These are phyloP conservation scores for Oryza rufipogon DNA, from an alignment of 176 grass and related monocot species.

Conservation along the genomic window DNA sequence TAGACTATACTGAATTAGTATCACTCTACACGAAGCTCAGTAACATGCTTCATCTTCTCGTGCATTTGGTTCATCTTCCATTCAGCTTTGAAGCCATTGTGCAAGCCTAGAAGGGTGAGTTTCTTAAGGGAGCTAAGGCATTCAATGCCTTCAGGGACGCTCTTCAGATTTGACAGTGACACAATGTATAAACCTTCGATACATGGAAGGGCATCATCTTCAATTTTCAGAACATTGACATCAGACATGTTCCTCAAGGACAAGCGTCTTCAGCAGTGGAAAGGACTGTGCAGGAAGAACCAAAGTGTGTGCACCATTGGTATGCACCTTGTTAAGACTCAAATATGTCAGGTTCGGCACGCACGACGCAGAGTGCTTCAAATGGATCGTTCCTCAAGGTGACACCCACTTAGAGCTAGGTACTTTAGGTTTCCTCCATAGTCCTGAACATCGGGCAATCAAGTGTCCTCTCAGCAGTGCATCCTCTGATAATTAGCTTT, in stretches of 20 bases:
- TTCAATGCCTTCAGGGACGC: slow-evolving; percentile 23
- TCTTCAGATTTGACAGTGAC: neutral
- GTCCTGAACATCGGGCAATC: neutral
- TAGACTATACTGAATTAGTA: too few relatives aligned
- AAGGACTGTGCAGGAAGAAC: slow-evolving; percentile 21
- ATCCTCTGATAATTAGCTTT: slow-evolving; percentile 15
- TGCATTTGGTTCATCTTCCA: neutral
- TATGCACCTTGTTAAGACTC: neutral
- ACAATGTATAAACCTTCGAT: neutral
- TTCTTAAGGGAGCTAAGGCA: neutral
- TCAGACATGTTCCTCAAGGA: neutral
- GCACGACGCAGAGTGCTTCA: too few relatives aligned
- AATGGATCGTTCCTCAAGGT: too few relatives aligned
- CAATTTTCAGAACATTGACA: neutral
- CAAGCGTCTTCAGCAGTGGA: slow-evolving; percentile 7
- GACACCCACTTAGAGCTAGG: neutral
- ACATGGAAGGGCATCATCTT: neutral
- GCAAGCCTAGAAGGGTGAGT: neutral
- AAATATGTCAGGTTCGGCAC: neutral
- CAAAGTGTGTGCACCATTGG: neutral
- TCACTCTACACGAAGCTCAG: neutral
- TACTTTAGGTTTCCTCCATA: neutral
- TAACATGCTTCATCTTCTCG: neutral
- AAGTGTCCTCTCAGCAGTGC: neutral
- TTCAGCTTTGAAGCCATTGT: neutral